Evolutionary conservation across 1,139 yeast species (phyloP), one percentile per base, ranked within the genome.

Genomic region (Protomyces pachydermus): DNA sequence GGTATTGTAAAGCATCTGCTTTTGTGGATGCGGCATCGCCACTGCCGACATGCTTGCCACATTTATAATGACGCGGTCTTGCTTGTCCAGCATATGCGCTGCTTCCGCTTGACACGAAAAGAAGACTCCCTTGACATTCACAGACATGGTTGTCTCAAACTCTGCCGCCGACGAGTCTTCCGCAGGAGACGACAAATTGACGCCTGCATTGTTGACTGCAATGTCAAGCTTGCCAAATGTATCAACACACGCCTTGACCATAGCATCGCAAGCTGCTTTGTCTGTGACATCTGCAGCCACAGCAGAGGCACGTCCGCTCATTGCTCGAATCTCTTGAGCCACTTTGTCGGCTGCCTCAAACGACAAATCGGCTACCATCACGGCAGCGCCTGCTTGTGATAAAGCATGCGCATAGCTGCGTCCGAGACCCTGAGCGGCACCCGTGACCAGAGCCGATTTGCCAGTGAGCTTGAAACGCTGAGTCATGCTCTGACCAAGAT

Each of bases 191-290:
- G 88, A 79, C 65, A 88, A 18, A 42, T 60, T 88, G 56, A 93
- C 91, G 64, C 98, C 98, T 32, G 98, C 98, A 74, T 93, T 93
- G 80, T 93, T 93, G 73, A 93, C 84, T n/a, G 93, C 80, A 65
- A 93, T 79, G 78, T 93, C 97, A 65, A 93, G 91, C 35, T 95
- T 83, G 64, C 98, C 98, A 72, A 88, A 93, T 65, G 83, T 83
- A 71, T 88, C 84, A 70, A 91, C 83, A 1, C 97, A 97, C 48
- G 96, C 86, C 73, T 88, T 84, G 69, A 93, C 82, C 71, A 93
- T 90, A 74, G 85, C 87, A 65, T 85, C 95, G 67, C 97, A 97
- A 70, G 82, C 78, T 67, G 67, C 56, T 10, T 80, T 80, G 35
- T 51, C 45, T 8, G 64, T 60, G 25, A 60, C 64, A 39, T 60